phyloP scores from a whole-genome alignment of 2,329 filamentous ascomycete species.

The Alternaria sp. region DNA sequence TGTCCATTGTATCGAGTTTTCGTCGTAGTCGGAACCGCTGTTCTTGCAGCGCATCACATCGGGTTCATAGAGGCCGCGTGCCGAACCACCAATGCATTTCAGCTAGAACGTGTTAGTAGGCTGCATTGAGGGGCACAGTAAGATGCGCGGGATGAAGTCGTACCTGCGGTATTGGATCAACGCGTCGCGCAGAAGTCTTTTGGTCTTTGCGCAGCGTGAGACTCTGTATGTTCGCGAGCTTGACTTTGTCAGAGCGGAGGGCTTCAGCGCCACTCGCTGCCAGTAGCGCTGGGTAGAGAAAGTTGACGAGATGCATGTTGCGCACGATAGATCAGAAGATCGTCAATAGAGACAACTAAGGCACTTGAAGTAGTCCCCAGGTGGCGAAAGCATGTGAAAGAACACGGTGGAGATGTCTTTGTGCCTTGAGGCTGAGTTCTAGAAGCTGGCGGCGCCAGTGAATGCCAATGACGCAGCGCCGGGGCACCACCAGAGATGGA shows the following conservation, averaged over 20 bases:
- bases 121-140: not conserved
- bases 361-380: conserved; percentile 6
- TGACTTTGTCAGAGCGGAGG: conserved; percentile 58
- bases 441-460: conserved; percentile 17
- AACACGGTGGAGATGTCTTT: conserved; percentile 34
- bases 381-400: conserved; percentile 36
- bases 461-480: conserved; percentile 17
- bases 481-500: not conserved
- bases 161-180: conserved; percentile 72
- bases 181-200: conserved; percentile 78
- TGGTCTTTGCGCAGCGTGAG: conserved; percentile 77
- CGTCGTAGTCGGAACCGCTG: conserved; percentile 80
- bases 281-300: conserved; percentile 47
- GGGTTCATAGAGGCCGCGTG: conserved; percentile 71
- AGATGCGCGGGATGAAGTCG: not conserved
- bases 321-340: not conserved
- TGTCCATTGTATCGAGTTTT: conserved; percentile 90
- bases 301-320: conserved; percentile 43
- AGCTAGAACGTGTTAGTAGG: conserved; percentile 60
- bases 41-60: conserved; percentile 92
- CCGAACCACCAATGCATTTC: conserved; percentile 73
- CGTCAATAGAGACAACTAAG: not conserved
- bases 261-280: conserved; percentile 42
- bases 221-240: conserved; percentile 74
- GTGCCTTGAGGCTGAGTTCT: conserved; percentile 22